A percentile compares a stretch with the other conserved stretches of the same genome.
Conservation (phyloP, 176 grass and related monocot species). For the Tillandsia leiboldiana region DNA sequence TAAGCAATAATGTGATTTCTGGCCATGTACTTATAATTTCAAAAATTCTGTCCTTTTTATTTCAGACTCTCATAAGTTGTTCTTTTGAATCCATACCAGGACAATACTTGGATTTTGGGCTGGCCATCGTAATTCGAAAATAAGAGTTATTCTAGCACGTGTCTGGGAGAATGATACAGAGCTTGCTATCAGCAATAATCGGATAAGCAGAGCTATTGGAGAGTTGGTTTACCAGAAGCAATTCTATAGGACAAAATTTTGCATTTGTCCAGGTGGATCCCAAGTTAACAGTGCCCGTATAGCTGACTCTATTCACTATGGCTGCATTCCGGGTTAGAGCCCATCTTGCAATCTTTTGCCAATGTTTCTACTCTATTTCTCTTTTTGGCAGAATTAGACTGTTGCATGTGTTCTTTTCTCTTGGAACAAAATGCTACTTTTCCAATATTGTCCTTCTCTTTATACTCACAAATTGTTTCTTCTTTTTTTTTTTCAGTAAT, state of each 20-base stretch:
- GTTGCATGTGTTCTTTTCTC: neutral
- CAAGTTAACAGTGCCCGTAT: constrained; percentile 98
- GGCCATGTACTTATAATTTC: neutral
- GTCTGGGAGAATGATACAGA: constrained; percentile 96
- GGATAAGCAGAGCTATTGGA: constrained; percentile 79
- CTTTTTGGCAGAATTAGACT: neutral
- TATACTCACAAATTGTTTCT: constrained; percentile 17
- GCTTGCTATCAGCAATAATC: too few species aligned
- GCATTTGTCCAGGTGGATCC: constrained; percentile 95
- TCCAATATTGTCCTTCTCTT: neutral
- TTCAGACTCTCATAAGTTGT: neutral
- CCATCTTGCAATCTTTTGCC: neutral
- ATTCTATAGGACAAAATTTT: constrained; percentile 93
- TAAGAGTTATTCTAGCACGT: constrained; percentile 80
- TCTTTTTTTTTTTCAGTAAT: constrained; percentile 46
- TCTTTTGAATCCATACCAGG: constrained; percentile 11
- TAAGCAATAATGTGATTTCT: neutral
- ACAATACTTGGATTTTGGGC: constrained; percentile 76
- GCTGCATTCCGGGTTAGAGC: constrained; percentile 82
- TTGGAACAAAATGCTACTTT: neutral
- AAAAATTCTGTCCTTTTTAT: neutral
- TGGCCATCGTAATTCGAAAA: constrained; percentile 83
- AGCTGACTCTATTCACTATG: constrained; percentile 94
- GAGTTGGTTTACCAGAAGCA: constrained; percentile 83
- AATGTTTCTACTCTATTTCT: neutral